Evolutionary conservation across 2,329 filamentous ascomycete genomes (phyloP).

Genomic region (Ophiostoma populinum): DNA sequence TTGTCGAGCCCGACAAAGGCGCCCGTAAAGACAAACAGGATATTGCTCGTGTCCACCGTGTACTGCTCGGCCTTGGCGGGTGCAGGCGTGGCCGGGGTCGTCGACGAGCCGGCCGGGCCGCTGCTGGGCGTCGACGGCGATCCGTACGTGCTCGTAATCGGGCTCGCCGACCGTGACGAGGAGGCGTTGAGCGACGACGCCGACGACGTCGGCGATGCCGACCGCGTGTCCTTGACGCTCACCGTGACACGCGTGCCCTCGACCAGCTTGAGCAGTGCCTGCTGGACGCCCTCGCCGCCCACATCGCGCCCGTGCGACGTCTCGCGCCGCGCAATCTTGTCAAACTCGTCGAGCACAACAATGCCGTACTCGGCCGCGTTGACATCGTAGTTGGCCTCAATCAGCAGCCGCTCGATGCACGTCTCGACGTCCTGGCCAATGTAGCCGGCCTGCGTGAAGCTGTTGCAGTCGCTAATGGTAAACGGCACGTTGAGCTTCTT

Average conservation of each 20-base stretch:
- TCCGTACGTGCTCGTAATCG: constrained; percentile 36
- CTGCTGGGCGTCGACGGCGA: constrained; percentile 21
- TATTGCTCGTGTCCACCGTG: constrained; percentile 83
- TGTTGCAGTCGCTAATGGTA: constrained; percentile 88
- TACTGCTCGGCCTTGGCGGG: constrained; percentile 41
- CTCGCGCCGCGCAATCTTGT: constrained; percentile 86
- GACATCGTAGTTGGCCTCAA: constrained; percentile 80
- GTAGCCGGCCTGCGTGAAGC: constrained; percentile 90
- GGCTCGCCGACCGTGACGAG: constrained; percentile 26
- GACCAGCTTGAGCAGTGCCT: constrained; percentile 86
- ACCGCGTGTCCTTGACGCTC: constrained; percentile 65
- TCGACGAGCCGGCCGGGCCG: constrained; percentile 13
- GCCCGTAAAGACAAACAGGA: constrained; percentile 91
- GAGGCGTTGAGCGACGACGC: constrained; percentile 25
- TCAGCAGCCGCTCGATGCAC: constrained; percentile 77
- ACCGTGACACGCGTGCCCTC: constrained; percentile 90
- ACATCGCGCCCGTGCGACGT: constrained; percentile 84
- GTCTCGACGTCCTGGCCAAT: constrained; percentile 97
- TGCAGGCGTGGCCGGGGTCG: constrained; percentile 28
- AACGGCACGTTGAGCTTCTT: constrained; percentile 90
- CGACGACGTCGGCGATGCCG: constrained; percentile 12
- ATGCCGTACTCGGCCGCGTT: constrained; percentile 77
- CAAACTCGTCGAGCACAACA: constrained; percentile 89
- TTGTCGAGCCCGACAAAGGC: constrained; percentile 90
- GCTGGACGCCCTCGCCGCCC: constrained; percentile 89